Evolutionary conservation across 1,139 yeast species (phyloP), one percentile per base, ranked within the genome.

Genomic region (Hyphopichia burtonii): DNA sequence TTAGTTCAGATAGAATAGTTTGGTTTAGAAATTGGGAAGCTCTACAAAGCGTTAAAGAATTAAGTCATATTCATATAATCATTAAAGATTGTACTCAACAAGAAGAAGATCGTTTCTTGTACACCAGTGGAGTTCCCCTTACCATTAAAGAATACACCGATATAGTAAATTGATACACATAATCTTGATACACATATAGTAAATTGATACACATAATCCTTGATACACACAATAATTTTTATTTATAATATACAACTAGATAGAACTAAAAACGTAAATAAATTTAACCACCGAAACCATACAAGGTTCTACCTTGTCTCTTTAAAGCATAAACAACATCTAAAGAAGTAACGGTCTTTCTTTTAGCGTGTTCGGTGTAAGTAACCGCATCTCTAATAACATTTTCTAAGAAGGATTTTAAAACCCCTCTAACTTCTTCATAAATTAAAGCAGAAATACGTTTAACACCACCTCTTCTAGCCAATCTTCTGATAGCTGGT

Each of bases 381-480:
- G 97, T 90, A 63, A 93, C 97, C 62, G 98, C 98, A 65, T 93
- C 98, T 80, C 97, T 89, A 75, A 93, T 93, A 61, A 91, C 97
- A 67, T 87, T 85, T 77, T 90, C 97, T 68, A 93, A 83, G 86
- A 91, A 93, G 49, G 96, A 80, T 79, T 91, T 91, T 60, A 93
- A 82, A 59, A 93, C 98, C 57, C 87, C 93, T 80, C 99, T 89
- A 65, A 94, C 96, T 81, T 91, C 97, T 78, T 93, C 98, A 80
- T 93, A 93, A 73, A 93, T 91, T 70, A 91, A 81, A 68, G 96
- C 98, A 54, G 98, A 91, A 64, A 93, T 93, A 86, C 98, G 96
- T 86, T 93, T 93, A 68, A 93, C 99, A 88, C 99, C 99, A 79
- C 99, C 99, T 88, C 99, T 90, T 85, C 99, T 91, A 49, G 99